These are phyloP conservation scores for Oryza punctata DNA, from an alignment of 176 grass and related monocot genomes.

Conservation along the genomic window DNA sequence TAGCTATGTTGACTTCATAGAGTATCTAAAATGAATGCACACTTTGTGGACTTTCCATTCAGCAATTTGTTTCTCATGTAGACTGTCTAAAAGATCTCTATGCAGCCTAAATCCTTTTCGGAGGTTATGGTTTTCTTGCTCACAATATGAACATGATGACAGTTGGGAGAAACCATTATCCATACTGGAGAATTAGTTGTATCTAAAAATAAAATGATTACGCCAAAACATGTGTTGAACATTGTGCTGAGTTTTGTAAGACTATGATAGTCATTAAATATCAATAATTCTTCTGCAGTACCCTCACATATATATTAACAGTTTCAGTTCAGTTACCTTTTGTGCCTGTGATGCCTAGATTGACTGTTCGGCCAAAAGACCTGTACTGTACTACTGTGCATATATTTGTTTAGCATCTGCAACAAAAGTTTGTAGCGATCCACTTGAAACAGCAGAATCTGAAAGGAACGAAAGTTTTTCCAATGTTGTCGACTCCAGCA, in stretches of 20 bases:
- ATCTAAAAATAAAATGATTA: background rate
- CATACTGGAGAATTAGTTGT: background rate
- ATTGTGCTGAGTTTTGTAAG: background rate
- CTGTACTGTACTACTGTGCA: background rate
- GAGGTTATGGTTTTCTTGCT: background rate
- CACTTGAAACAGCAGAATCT: background rate
- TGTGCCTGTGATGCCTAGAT: background rate
- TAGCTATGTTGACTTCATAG: background rate
- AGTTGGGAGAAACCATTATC: background rate
- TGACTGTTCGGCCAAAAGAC: background rate
- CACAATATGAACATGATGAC: constrained; percentile 25
- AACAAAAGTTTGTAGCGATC: background rate
- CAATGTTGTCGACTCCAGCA: background rate
- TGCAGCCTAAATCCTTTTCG: background rate
- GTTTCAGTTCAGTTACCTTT: background rate
- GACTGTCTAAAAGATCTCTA: background rate
- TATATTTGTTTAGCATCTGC: background rate
- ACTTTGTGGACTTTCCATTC: constrained; percentile 24
- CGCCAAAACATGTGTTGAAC: background rate
- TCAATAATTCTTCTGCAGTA: background rate
- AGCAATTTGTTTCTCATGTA: background rate
- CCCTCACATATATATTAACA: background rate
- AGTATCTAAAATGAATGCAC: constrained; percentile 8
- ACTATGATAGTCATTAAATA: background rate
- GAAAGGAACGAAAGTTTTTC: constrained; percentile 10